phyloP scores from a whole-genome alignment of 176 grass and related monocot species.

The Avena insularis region DNA sequence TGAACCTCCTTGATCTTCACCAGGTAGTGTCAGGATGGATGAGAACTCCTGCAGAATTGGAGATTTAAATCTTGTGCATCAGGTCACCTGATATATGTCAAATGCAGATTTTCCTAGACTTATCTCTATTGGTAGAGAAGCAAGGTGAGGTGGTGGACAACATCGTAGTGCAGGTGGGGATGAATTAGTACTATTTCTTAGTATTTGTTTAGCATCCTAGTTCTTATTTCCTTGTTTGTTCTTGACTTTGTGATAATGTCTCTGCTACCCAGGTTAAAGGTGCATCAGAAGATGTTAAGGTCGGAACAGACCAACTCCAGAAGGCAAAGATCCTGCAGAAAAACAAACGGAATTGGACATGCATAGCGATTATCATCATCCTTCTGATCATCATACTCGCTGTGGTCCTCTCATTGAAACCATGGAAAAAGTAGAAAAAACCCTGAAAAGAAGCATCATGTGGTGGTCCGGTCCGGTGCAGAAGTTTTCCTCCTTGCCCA shows the following conservation, averaged over 20 bases:
- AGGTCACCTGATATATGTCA: background rate
- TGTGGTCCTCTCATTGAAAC: constrained; percentile 56
- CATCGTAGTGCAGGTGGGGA: constrained; percentile 70
- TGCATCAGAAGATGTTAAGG: constrained; percentile 59
- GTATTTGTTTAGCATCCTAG: background rate
- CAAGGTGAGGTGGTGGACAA: constrained; percentile 79
- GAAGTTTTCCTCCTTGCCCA: no score
- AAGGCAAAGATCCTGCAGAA: constrained; percentile 70
- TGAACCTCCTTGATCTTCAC: constrained; percentile 75
- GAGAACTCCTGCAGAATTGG: background rate
- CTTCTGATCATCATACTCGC: constrained; percentile 58
- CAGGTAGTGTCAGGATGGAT: constrained; percentile 51
- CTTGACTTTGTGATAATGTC: constrained; percentile 18
- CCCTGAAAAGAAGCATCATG: background rate
- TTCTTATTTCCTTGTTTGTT: constrained; percentile 9
- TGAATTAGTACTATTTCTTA: constrained; percentile 1
- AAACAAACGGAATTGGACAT: constrained; percentile 77
- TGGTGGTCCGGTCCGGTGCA: no score
- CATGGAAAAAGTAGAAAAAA: constrained; percentile 48
- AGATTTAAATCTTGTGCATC: background rate
- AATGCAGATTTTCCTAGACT: constrained; percentile 73
- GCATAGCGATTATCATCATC: constrained; percentile 57
- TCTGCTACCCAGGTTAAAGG: constrained; percentile 57
- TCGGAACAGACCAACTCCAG: constrained; percentile 51
- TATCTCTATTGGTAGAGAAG: constrained; percentile 75